These are phyloP conservation scores for Yamadazyma insecticola DNA, from an alignment of 805 yeast species.

Conservation along the genomic window DNA sequence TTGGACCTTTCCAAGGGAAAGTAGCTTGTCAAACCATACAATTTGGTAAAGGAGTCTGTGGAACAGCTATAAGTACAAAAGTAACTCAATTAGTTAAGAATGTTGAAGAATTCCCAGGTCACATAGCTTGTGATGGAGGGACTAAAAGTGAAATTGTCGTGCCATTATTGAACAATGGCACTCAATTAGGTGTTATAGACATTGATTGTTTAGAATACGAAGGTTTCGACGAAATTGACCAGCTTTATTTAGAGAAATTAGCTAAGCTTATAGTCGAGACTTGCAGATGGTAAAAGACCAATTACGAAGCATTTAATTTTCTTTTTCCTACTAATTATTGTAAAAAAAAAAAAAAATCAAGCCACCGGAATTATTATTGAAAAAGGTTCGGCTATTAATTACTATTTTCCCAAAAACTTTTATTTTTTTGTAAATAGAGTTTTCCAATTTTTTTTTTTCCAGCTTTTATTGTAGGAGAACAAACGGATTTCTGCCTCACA, in stretches of 20 bases:
- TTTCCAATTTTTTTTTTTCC: too few species aligned
- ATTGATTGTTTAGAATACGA: conserved; percentile 64
- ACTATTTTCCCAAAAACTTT: too few species aligned
- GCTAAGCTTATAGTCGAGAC: conserved; percentile 48
- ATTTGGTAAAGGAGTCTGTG: conserved; percentile 89
- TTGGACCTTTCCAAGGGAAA: conserved; percentile 96
- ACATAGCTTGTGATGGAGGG: conserved; percentile 96
- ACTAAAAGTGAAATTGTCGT: conserved; percentile 92
- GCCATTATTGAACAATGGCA: conserved; percentile 51
- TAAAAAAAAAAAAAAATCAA: too few species aligned
- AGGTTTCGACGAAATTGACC: conserved; percentile 69
- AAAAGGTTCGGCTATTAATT: too few species aligned
- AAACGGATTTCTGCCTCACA: too few species aligned
- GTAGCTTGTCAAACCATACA: conserved; percentile 88
- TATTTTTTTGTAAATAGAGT: too few species aligned
- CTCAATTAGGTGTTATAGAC: conserved; percentile 73
- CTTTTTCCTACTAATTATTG: too few species aligned
- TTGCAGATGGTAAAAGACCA: conserved; percentile 35
- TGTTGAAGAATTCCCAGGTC: conserved; percentile 81
- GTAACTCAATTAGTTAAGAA: conserved; percentile 72
- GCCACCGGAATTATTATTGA: too few species aligned
- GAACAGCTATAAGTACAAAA: conserved; percentile 61
- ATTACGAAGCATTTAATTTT: neutral
- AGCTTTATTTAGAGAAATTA: conserved; percentile 53
- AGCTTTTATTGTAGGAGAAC: too few species aligned